Percentiles rank a stretch among this genome's conserved stretches.
Evolutionary conservation across 768 basidiomycete species (phyloP).

Genomic region (Kwoniella dejecticola): DNA sequence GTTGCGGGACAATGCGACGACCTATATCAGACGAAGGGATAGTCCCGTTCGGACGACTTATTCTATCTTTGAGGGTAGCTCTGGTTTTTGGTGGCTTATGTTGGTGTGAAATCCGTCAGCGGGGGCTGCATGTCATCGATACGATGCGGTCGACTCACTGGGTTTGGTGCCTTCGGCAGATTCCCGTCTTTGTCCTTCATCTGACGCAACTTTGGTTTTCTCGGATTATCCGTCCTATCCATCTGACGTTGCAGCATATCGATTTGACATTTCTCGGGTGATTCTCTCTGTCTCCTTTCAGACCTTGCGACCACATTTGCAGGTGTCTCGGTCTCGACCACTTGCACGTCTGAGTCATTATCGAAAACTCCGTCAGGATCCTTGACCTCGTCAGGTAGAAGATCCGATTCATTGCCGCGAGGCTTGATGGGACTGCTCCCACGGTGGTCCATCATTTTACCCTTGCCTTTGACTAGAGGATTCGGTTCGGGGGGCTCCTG

Average conservation of each 20-base stretch:
- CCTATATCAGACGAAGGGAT: too few relatives aligned
- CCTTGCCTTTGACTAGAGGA: too few relatives aligned
- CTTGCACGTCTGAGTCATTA: not conserved
- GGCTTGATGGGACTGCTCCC: not conserved
- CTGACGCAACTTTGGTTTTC: not conserved
- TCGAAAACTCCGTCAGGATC: not conserved
- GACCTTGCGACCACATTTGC: too few relatives aligned
- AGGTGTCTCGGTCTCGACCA: not conserved
- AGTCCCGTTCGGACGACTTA: too few relatives aligned
- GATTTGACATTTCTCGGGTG: not conserved
- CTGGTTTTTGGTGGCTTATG: too few relatives aligned
- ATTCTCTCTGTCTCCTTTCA: not conserved
- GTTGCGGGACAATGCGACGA: too few relatives aligned
- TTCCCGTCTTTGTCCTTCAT: conserved; percentile 14
- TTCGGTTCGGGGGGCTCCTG: too few relatives aligned
- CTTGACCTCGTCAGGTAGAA: not conserved
- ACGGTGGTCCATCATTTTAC: too few relatives aligned
- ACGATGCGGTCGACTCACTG: too few relatives aligned
- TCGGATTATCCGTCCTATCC: not conserved
- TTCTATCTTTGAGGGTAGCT: too few relatives aligned
- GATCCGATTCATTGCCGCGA: not conserved
- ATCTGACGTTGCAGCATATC: not conserved
- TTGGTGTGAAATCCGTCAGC: too few relatives aligned
- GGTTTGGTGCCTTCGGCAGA: not conserved
- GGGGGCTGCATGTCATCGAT: too few relatives aligned